Evolutionary conservation across 1,284 basidiomycete species (phyloP).

Genomic region (Cerrena zonata): DNA sequence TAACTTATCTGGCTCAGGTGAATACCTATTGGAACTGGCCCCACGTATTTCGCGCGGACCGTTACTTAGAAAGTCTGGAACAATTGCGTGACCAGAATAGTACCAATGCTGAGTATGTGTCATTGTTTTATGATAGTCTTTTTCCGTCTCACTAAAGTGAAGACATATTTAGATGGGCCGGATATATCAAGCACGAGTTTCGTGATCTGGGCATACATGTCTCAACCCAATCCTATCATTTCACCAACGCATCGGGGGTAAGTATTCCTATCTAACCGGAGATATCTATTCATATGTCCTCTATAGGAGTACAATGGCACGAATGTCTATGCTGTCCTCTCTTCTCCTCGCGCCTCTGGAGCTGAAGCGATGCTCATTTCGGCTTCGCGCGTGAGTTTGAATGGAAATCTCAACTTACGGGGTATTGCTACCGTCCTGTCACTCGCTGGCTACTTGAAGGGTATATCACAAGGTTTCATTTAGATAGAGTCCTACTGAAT

Average conservation of each 20-base stretch:
- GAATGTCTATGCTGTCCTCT: constrained; percentile 79
- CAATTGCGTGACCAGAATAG: constrained; percentile 56
- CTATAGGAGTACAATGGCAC: constrained; percentile 47
- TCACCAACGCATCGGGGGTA: constrained; percentile 44
- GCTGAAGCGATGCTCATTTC: constrained; percentile 86
- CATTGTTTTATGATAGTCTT: constrained; percentile 1
- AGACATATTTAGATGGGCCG: constrained; percentile 47
- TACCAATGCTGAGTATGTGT: constrained; percentile 59
- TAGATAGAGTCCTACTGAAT: background rate
- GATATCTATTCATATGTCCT: constrained; percentile 21
- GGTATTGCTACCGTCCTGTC: constrained; percentile 82
- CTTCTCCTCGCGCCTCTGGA: constrained; percentile 82
- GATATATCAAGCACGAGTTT: constrained; percentile 56
- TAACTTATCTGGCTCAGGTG: constrained; percentile 45
- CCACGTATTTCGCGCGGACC: constrained; percentile 80
- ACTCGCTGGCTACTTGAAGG: constrained; percentile 76
- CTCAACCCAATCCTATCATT: constrained; percentile 64
- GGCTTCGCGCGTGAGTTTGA: constrained; percentile 79
- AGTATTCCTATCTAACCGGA: constrained; percentile 13
- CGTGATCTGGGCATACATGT: constrained; percentile 63
- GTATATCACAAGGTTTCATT: constrained; percentile 35
- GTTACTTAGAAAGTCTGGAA: constrained; percentile 67
- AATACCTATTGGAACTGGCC: constrained; percentile 84
- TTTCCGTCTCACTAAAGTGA: constrained; percentile 1
- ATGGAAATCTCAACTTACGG: constrained; percentile 71